phyloP scores from a whole-genome alignment of 139 green algal species.

The Tetradesmus obliquus region DNA sequence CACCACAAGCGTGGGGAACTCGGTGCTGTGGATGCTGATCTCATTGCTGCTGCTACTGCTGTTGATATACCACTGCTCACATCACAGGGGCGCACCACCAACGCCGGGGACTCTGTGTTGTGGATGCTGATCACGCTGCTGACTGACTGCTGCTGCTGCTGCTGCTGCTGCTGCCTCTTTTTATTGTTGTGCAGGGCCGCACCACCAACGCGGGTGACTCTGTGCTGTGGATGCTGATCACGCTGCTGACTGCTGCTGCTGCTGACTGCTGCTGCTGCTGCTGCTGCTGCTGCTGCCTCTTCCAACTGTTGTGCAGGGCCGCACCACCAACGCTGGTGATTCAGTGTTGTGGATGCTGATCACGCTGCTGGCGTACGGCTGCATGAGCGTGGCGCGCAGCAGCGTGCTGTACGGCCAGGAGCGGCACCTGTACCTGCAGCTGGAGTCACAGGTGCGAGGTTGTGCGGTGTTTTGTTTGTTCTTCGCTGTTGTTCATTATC shows the following conservation, averaged over 20 bases:
- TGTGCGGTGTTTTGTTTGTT: neutral
- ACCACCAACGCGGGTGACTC: neutral
- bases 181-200: neutral
- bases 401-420: neutral
- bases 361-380: constrained; percentile 29
- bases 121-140: too few species aligned
- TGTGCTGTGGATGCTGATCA: constrained; percentile 3
- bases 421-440: constrained; percentile 30
- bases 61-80: neutral
- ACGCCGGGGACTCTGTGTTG: neutral
- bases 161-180: neutral
- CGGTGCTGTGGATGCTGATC: constrained; percentile 9
- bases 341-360: constrained; percentile 40
- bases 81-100: neutral
- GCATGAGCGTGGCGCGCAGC: neutral
- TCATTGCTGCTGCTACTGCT: neutral
- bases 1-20: too few species aligned
- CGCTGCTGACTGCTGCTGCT: too few species aligned
- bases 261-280: neutral
- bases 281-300: neutral
- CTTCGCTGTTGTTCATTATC: neutral
- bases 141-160: neutral
- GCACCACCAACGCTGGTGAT: neutral
- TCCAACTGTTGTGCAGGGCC: neutral
- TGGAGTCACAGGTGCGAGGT: neutral